phyloP scores from a whole-genome alignment of 2,329 filamentous ascomycete genomes.

The Paracamarosporium sp. region DNA sequence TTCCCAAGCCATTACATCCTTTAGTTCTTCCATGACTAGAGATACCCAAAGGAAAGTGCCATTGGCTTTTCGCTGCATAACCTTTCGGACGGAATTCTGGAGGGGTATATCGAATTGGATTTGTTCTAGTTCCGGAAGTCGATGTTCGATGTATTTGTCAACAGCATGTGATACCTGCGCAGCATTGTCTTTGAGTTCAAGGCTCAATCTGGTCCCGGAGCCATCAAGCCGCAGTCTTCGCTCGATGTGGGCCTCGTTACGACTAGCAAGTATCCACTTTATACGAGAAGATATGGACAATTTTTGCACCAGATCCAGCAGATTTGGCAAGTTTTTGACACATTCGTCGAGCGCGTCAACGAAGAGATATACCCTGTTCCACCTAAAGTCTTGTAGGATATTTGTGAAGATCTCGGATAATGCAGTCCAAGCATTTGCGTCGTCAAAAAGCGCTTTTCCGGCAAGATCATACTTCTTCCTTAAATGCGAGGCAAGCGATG shows the following conservation, averaged over 20 bases:
- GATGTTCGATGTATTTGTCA: too few species aligned
- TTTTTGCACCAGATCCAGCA: neutral
- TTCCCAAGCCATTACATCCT: too few species aligned
- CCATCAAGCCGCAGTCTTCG: neutral
- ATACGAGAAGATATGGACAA: neutral
- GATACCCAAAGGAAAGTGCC: neutral
- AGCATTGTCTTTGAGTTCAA: constrained; percentile 1
- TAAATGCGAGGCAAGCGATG: neutral
- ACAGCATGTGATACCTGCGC: too few species aligned
- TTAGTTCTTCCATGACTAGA: neutral
- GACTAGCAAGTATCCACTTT: neutral
- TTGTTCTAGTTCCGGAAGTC: too few species aligned
- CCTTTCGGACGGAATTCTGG: too few species aligned
- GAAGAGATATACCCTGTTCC: neutral
- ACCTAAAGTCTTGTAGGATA: neutral
- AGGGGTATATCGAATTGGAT: neutral
- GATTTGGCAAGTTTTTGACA: neutral
- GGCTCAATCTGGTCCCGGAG: neutral
- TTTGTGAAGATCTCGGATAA: neutral
- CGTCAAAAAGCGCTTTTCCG: neutral
- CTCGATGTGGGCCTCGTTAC: neutral
- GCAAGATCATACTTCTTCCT: neutral
- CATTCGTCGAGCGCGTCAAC: neutral
- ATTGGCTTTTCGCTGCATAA: neutral
- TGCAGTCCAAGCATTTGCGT: neutral